Base-by-base conservation (phyloP, 2,329 filamentous ascomycete genomes). In the Nannizzia gypsea region DNA sequence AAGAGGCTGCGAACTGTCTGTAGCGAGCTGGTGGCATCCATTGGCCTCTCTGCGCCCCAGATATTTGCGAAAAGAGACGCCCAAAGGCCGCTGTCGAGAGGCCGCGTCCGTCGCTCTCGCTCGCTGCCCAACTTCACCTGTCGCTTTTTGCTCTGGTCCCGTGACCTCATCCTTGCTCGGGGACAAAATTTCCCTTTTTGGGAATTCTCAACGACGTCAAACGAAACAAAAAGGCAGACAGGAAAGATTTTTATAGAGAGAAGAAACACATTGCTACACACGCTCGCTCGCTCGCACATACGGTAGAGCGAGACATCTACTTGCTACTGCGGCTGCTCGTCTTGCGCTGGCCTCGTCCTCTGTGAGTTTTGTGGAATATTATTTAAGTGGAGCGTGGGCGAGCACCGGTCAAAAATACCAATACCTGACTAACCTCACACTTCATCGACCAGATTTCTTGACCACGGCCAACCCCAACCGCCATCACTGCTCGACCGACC, bases 91-190 rank as follows among this genome's bases (percentile, higher is more conserved):
- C 38, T 5, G 38, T 17, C 15, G 38, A 42, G 5, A 5, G 8
- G 31, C 8, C 31, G 3, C 31, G 31, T n/a, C 31, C 31, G 31
- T 34, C 31, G 2, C 31, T 34, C 6, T 34, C 28, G 26, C 24
- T 50, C 42, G 42, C 42, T 46, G 42, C 42, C 42, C 42, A 46
- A 46, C 40, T 20, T 46, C 15, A 13, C 24, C 24, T 54, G 31
- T n/a, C n/a, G 31, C 8, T 15, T 28, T 26, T 17, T 28, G 15
- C 50, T 15, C 4, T 34, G 28, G 50, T 54, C 50, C 50, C 50
- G 50, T 54, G 50, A 54, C 50, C 50, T n/a, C 15, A 54, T 54
- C 50, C 50, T 54, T 54, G 50, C 24, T 50, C 44, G 44, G 44
- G 28, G 50, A 26, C 22, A 17, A 54, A 54, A 54, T 31, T 54